These are phyloP conservation scores for Metschnikowia lunata DNA, from an alignment of 805 yeast species.

Conservation along the genomic window DNA sequence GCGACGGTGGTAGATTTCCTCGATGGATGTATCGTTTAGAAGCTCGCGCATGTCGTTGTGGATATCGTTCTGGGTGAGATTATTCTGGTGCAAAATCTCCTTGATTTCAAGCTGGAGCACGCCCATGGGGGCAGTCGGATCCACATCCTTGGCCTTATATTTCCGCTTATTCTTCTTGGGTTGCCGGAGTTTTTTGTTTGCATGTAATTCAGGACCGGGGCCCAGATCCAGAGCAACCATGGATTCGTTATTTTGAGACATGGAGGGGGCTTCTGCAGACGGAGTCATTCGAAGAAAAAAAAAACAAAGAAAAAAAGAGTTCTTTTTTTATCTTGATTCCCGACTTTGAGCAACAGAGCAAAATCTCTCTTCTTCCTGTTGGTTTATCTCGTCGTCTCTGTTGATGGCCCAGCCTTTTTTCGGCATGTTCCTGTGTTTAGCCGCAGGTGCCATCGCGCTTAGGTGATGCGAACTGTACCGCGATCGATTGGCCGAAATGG, in stretches of 20 bases:
- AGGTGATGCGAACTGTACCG: constrained; percentile 8
- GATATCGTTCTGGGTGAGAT: constrained; percentile 39
- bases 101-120: constrained; percentile 71
- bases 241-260: not conserved
- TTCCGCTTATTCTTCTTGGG: constrained; percentile 38
- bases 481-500: constrained; percentile 3
- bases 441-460: constrained; percentile 10
- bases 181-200: constrained; percentile 18
- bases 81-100: constrained; percentile 44
- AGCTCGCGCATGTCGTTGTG: constrained; percentile 62
- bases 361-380: not conserved
- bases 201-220: not conserved
- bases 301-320: not conserved
- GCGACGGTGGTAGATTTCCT: constrained; percentile 50
- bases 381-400: not conserved
- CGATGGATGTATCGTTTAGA: constrained; percentile 53
- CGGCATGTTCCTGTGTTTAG: constrained; percentile 2
- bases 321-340: not conserved
- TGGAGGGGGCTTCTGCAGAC: constrained; percentile 3
- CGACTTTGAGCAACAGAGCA: no score
- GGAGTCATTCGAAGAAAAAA: constrained; percentile 3
- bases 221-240: constrained; percentile 1
- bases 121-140: constrained; percentile 77
- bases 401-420: not conserved
- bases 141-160: constrained; percentile 60